Percentiles rank a stretch among this genome's conserved stretches.
These are phyloP conservation scores for Syzygium aqueum DNA, from an alignment of 345 rosid species.

Conservation along the genomic window DNA sequence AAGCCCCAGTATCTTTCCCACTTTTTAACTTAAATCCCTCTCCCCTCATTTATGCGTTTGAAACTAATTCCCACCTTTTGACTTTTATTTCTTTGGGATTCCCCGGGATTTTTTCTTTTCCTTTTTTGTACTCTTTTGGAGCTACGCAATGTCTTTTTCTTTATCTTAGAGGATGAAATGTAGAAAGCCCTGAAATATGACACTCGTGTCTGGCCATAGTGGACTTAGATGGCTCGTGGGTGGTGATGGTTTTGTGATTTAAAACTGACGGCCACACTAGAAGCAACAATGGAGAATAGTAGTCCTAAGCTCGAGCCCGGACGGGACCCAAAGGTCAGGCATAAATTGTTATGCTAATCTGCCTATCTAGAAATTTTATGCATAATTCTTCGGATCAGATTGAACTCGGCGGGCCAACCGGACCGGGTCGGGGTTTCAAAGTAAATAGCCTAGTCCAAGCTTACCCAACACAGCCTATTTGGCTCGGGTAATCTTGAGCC, in stretches of 20 bases:
- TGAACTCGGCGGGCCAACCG: too few species aligned
- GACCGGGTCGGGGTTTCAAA: not conserved
- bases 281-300: not conserved
- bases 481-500: not conserved
- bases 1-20: not conserved
- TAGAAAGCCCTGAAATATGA: not conserved
- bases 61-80: not conserved
- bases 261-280: not conserved
- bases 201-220: not conserved
- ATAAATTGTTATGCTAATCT: not conserved
- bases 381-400: not conserved
- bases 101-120: not conserved
- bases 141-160: not conserved
- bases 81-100: not conserved
- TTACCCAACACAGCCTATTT: not conserved
- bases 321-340: not conserved
- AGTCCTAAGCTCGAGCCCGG: not conserved
- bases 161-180: not conserved
- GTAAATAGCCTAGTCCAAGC: not conserved
- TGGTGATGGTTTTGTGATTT: not conserved
- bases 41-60: not conserved
- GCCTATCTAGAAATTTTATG: not conserved
- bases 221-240: not conserved
- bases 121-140: not conserved
- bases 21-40: not conserved